phyloP scores from a whole-genome alignment of 805 yeast genomes.

The Candida ficus region DNA sequence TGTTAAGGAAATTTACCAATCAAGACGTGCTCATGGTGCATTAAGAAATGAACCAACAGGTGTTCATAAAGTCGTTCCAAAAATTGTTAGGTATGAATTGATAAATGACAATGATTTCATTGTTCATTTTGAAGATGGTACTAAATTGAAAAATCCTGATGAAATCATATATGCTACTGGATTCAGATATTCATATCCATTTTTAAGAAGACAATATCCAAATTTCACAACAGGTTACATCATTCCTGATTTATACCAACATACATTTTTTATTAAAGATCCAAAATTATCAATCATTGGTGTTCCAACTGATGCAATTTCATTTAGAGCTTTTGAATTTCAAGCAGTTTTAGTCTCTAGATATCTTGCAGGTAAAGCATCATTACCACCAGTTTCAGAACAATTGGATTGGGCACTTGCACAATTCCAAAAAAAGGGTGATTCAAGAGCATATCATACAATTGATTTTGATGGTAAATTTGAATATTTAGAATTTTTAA shows the following conservation, averaged over 20 bases:
- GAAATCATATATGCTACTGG: slow-evolving; percentile 63
- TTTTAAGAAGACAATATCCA: slow-evolving; percentile 29
- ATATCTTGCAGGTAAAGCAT: slow-evolving; percentile 26
- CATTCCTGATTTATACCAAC: slow-evolving; percentile 27
- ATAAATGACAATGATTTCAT: slow-evolving; percentile 21
- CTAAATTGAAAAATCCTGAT: slow-evolving; percentile 39
- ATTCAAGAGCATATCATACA: slow-evolving; percentile 27
- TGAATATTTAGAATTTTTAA: slow-evolving; percentile 21
- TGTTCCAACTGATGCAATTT: slow-evolving; percentile 33
- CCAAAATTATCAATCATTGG: slow-evolving; percentile 31
- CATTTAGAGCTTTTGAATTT: slow-evolving; percentile 37
- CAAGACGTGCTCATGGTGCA: too few species aligned
- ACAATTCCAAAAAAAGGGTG: slow-evolving; percentile 26
- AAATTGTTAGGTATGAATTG: slow-evolving; percentile 31
- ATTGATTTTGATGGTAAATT: slow-evolving; percentile 29
- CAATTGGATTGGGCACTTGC: slow-evolving; percentile 28
- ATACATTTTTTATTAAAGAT: slow-evolving; percentile 28
- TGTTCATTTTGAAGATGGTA: slow-evolving; percentile 41
- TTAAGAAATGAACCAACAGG: too few species aligned
- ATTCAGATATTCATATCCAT: slow-evolving; percentile 55
- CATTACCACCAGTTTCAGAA: slow-evolving; percentile 26
- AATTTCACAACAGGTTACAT: slow-evolving; percentile 25
- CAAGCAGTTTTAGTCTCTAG: slow-evolving; percentile 34
- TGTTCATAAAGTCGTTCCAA: slow-evolving; percentile 32
- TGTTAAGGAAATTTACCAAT: slow-evolving; percentile 8